phyloP scores from a whole-genome alignment of 2,329 filamentous ascomycete species.

The Cercospora sp. region DNA sequence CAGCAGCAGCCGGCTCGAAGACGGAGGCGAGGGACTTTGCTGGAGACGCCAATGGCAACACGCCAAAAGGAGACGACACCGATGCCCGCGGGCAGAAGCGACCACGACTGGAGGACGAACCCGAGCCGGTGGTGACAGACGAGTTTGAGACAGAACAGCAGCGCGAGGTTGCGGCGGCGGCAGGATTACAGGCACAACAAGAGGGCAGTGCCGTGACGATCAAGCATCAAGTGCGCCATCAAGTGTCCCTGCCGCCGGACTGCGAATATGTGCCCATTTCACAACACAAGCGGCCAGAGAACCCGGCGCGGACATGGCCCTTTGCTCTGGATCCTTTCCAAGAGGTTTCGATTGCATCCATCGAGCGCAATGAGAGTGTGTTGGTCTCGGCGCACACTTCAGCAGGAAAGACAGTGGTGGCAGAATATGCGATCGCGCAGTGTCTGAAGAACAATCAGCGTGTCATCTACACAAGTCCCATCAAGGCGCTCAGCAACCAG shows the following conservation, averaged over 20 bases:
- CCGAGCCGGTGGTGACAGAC: slow-evolving; percentile 83
- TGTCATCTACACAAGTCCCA: slow-evolving; percentile 98
- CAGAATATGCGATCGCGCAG: slow-evolving; percentile 97
- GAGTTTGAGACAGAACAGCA: slow-evolving; percentile 94
- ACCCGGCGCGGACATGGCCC: slow-evolving; percentile 78
- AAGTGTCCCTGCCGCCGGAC: slow-evolving; percentile 90
- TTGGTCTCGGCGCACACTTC: slow-evolving; percentile 95
- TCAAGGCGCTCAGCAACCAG: slow-evolving; percentile 98
- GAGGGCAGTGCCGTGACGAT: slow-evolving; percentile 74
- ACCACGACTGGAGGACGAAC: slow-evolving; percentile 63
- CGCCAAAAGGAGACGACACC: slow-evolving; percentile 42
- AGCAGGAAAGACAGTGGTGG: slow-evolving; percentile 96
- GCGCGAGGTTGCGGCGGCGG: slow-evolving; percentile 79
- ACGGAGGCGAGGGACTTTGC: slow-evolving; percentile 6
- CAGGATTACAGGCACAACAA: slow-evolving; percentile 63
- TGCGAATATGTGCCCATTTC: slow-evolving; percentile 78
- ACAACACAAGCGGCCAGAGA: slow-evolving; percentile 83
- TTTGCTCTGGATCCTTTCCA: slow-evolving; percentile 98
- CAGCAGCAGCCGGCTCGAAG: background rate
- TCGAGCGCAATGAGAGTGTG: slow-evolving; percentile 93
- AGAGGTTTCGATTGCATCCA: slow-evolving; percentile 88
- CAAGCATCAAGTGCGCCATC: slow-evolving; percentile 97
- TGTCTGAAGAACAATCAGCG: slow-evolving; percentile 96
- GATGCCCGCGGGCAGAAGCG: slow-evolving; percentile 60
- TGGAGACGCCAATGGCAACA: slow-evolving; percentile 17